These are phyloP conservation scores for Flaveria trinervia DNA, from an alignment of 129 eudicot species.

Conservation along the genomic window DNA sequence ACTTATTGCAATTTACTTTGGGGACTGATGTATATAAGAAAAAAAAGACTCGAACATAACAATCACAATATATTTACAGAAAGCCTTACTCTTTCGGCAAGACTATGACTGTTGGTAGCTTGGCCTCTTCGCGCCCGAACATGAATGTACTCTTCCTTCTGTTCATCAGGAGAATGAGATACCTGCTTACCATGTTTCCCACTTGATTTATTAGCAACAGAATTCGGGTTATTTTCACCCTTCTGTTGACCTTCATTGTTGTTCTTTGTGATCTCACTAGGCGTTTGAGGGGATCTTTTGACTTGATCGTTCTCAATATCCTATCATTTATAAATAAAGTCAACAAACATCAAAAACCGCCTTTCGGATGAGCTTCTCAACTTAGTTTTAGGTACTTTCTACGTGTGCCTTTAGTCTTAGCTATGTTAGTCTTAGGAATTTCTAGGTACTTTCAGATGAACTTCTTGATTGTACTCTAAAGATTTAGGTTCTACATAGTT, in stretches of 20 bases:
- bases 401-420: too few species aligned
- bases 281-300: slow-evolving; percentile 46
- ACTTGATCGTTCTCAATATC: slow-evolving; percentile 49
- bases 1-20: not conserved
- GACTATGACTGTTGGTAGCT: slow-evolving; percentile 99
- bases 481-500: not conserved
- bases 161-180: slow-evolving; percentile 58
- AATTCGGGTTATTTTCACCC: slow-evolving; percentile 53
- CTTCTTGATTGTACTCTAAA: not conserved
- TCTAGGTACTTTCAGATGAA: too few species aligned
- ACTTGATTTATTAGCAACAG: slow-evolving; percentile 47
- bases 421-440: too few species aligned
- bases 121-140: slow-evolving; percentile 94
- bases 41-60: not conserved
- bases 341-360: slow-evolving; percentile 8
- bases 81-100: slow-evolving; percentile 85
- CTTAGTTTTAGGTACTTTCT: not conserved
- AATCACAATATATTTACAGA: not conserved
- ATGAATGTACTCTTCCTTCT: slow-evolving; percentile 81
- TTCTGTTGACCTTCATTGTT: slow-evolving; percentile 48
- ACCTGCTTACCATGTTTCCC: slow-evolving; percentile 78
- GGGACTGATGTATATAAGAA: too few species aligned
- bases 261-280: slow-evolving; percentile 41
- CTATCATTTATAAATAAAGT: slow-evolving; percentile 31
- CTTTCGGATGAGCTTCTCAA: not conserved